Evolutionary conservation across 2,329 filamentous ascomycete species (phyloP), one percentile per base, ranked within the genome.

Genomic region (Alternaria atra): DNA sequence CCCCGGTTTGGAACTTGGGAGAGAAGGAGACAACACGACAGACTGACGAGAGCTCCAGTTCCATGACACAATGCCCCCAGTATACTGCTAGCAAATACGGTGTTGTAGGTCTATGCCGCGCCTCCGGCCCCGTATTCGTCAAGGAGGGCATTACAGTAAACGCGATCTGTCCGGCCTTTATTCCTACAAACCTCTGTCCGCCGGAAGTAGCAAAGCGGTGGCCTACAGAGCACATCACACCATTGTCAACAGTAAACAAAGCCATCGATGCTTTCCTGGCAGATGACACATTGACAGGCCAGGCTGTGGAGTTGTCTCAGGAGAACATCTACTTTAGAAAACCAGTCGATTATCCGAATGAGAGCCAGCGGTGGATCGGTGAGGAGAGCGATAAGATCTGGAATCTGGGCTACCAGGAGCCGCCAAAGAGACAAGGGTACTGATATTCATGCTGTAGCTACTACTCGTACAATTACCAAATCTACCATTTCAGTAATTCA

Each of bases 11-110:
- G 15, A 1, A 9, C 34, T 20, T 44, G 12, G 23, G 23, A 25
- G 17, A 6, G 4, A 10, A 32, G 7, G 27, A 35, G 12, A 17
- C 17, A 15, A 30, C 20, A 25, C 17, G 15, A 35, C 20, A 35
- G 4, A 6, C 32, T 50, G 15, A 50, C 32, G 46, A 35, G 20
- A 50, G 8, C 30, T 1, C 7, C 15, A 60, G 58, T 43, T 48
- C 44, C 30, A 73, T 77, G 73, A 64, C 66, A 1, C 73, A 74
- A 29, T 75, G 74, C 23, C 80, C 81, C 0, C 77, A 81, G 59
- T 83, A 83, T 60, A 76, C 76, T 1, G 76, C 80, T 13, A 73
- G 74, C 25, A 83, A 83, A 63, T 80, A 81, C 63, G 81, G 73
- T 7, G 67, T 83, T 13, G 67, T 83, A 1, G 80, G 79, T 7